These are phyloP conservation scores for Hippophae rhamnoides DNA, from an alignment of 306 rosid genomes.

Conservation along the genomic window DNA sequence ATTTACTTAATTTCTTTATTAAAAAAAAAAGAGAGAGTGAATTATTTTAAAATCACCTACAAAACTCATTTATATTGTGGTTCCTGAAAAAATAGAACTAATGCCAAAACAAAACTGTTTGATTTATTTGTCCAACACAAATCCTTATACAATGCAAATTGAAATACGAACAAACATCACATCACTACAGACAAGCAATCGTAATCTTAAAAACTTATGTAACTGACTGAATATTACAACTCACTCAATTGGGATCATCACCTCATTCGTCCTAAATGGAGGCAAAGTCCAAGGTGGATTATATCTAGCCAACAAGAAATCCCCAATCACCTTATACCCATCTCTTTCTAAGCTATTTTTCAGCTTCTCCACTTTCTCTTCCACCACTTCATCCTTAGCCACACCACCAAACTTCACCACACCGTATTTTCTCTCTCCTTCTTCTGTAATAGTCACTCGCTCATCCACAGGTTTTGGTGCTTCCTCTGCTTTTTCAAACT, in stretches of 20 bases:
- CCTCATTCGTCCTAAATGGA: slow-evolving; percentile 64
- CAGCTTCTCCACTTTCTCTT: slow-evolving; percentile 51
- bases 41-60: too few relatives aligned
- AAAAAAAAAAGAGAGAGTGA: too few relatives aligned
- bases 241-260: slow-evolving; percentile 71
- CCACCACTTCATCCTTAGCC: slow-evolving; percentile 54
- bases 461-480: slow-evolving; percentile 79
- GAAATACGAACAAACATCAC: too few relatives aligned
- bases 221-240: not conserved
- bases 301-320: slow-evolving; percentile 66
- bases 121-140: too few relatives aligned
- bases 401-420: slow-evolving; percentile 65
- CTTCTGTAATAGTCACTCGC: slow-evolving; percentile 66
- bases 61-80: too few relatives aligned
- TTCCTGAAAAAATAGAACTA: too few relatives aligned
- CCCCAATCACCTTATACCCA: slow-evolving; percentile 59
- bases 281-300: slow-evolving; percentile 85
- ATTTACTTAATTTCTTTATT: too few relatives aligned
- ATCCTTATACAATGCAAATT: too few relatives aligned
- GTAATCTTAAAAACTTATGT: not conserved
- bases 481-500: slow-evolving; percentile 56
- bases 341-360: slow-evolving; percentile 59
- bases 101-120: too few relatives aligned
- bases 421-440: slow-evolving; percentile 59
- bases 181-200: not conserved